Evolutionary conservation across 1,284 basidiomycete genomes (phyloP).

Genomic region (Taiwanofungus camphoratus): DNA sequence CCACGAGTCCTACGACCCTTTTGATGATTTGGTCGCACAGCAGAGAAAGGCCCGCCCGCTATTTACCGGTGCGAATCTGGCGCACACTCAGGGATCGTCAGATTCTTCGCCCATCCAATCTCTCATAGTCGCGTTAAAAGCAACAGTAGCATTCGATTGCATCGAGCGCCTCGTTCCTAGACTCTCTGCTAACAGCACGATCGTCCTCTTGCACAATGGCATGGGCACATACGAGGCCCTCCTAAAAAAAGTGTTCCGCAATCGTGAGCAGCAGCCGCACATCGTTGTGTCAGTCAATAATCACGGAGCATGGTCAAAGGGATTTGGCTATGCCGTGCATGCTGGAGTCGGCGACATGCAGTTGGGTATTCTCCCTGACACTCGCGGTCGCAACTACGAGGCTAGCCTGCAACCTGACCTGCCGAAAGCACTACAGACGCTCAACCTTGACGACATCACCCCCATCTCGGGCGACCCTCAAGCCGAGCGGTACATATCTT

Average conservation of each 20-base stretch:
- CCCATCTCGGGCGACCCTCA: conserved; percentile 23
- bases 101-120: conserved; percentile 44
- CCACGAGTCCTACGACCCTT: conserved; percentile 11
- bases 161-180: conserved; percentile 60
- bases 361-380: conserved; percentile 79
- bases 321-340: conserved; percentile 62
- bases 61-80: background rate
- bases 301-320: conserved; percentile 67
- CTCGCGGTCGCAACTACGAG: conserved; percentile 54
- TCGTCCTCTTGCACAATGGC: conserved; percentile 90
- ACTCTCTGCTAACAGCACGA: conserved; percentile 65
- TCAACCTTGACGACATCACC: conserved; percentile 54
- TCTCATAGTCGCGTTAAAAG: conserved; percentile 82
- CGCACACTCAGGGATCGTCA: background rate
- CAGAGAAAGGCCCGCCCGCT: background rate
- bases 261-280: conserved; percentile 70
- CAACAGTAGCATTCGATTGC: conserved; percentile 57
- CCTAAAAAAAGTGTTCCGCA: conserved; percentile 64
- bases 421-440: conserved; percentile 31
- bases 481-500: conserved; percentile 43
- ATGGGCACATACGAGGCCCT: conserved; percentile 87
- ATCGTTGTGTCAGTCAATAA: conserved; percentile 84
- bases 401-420: conserved; percentile 35
- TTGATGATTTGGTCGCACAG: background rate
- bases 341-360: conserved; percentile 67